Evolutionary conservation across 2,329 filamentous ascomycete genomes (phyloP).

Genomic region (Colletotrichum incanum): DNA sequence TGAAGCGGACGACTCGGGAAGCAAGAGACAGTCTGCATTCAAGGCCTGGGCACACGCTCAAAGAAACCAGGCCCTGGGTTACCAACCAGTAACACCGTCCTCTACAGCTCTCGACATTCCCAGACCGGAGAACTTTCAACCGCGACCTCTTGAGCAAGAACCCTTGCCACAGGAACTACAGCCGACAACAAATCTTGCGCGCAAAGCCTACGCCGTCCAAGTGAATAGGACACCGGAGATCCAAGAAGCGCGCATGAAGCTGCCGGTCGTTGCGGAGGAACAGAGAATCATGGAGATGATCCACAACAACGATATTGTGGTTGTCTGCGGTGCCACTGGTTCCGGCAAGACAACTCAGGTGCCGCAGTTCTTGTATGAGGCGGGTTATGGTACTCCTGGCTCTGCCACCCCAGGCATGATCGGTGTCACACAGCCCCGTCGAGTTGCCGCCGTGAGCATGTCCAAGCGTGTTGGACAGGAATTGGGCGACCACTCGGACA

Average conservation of each 20-base stretch:
- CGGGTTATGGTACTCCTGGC: constrained; percentile 85
- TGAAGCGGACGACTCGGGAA: constrained; percentile 49
- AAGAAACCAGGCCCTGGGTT: constrained; percentile 86
- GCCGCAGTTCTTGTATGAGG: constrained; percentile 95
- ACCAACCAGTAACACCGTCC: constrained; percentile 62
- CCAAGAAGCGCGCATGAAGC: constrained; percentile 81
- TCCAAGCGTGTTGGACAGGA: constrained; percentile 92
- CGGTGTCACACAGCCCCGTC: constrained; percentile 92
- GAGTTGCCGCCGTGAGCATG: constrained; percentile 97
- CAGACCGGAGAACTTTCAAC: constrained; percentile 74
- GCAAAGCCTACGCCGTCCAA: constrained; percentile 83
- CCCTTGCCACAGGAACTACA: constrained; percentile 78
- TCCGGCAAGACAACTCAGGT: constrained; percentile 98
- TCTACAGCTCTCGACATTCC: constrained; percentile 66
- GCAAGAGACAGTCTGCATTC: constrained; percentile 77
- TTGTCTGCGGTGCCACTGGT: constrained; percentile 95
- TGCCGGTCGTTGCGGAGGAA: constrained; percentile 95
- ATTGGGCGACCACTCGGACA: constrained; percentile 81
- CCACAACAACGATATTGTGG: constrained; percentile 89
- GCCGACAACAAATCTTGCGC: constrained; percentile 70
- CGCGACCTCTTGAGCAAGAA: constrained; percentile 79
- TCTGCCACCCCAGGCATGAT: constrained; percentile 93
- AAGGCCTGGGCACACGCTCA: constrained; percentile 93
- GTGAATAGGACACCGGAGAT: constrained; percentile 81
- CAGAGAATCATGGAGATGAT: constrained; percentile 99